Conservation (phyloP, 1,139 yeast genomes). For the Candida glucosophila region DNA sequence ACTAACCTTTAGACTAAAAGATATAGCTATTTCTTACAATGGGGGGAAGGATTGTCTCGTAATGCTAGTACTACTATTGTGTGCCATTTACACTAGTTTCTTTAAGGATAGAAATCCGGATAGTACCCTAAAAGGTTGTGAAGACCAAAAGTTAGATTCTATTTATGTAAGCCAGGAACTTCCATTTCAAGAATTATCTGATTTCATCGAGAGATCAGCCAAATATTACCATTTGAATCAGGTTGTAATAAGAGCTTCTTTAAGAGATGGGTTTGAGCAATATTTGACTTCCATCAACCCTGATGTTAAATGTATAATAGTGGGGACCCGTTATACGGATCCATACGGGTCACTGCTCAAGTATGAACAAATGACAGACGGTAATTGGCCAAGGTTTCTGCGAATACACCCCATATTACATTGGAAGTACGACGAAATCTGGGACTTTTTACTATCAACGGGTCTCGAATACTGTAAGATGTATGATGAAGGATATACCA, state of each 20-base stretch:
- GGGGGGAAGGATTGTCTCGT: slow-evolving; percentile 92
- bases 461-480: slow-evolving; percentile 54
- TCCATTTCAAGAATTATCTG: slow-evolving; percentile 52
- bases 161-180: slow-evolving; percentile 65
- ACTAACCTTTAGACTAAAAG: slow-evolving; percentile 28
- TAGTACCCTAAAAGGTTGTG: slow-evolving; percentile 4
- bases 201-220: slow-evolving; percentile 37
- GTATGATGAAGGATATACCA: slow-evolving; percentile 75
- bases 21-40: slow-evolving; percentile 71
- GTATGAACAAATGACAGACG: slow-evolving; percentile 63
- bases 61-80: slow-evolving; percentile 59
- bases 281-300: slow-evolving; percentile 42
- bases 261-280: slow-evolving; percentile 58
- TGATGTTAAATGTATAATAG: slow-evolving; percentile 54
- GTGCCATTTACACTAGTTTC: slow-evolving; percentile 40
- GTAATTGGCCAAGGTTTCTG: slow-evolving; percentile 79
- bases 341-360: slow-evolving; percentile 57
- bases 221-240: slow-evolving; percentile 37
- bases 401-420: slow-evolving; percentile 76
- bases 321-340: slow-evolving; percentile 76
- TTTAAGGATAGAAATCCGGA: slow-evolving; percentile 3
- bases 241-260: slow-evolving; percentile 34
- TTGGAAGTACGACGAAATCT: slow-evolving; percentile 71
- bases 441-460: slow-evolving; percentile 55
- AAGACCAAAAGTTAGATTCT: slow-evolving; percentile 37